Evolutionary conservation across 2,329 filamentous ascomycete genomes (phyloP), one percentile per base, ranked within the genome.

Genomic region (Xylariaceae sp.): DNA sequence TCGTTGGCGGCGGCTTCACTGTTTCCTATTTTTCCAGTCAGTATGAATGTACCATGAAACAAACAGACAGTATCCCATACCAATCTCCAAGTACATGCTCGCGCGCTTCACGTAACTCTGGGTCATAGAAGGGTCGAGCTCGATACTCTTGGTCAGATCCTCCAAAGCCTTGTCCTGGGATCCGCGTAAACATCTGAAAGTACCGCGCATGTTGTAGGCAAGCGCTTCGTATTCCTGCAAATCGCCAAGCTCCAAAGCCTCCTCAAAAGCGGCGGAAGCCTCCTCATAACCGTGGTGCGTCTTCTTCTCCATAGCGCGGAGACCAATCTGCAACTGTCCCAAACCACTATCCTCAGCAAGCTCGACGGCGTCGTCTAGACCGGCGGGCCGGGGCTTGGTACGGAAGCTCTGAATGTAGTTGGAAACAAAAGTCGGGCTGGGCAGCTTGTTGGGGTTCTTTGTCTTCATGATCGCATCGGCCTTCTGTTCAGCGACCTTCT

Each of bases 351-450:
- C 85, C 67, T 92, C 85, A 48, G 85, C 77, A 53, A 97, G 76
- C 66, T 96, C 90, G n/a, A 81, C 85, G 6, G 85, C 82, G 67
- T 95, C 90, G 61, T 93, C 92, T 55, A 99, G 80, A 10, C 91
- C 93, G 62, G 81, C 85, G 3, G 94, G 93, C 1, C 90, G 83
- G 52, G 86, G 81, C 78, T 89, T 90, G 60, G 87, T 81, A 62
- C 94, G 89, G 88, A 99, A 99, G 79, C 93, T 97, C 78, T 97
- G 93, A 37, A 99, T 88, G 76, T 99, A 99, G 81, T 99, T 99
- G 72, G 92, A 91, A 66, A 99, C 92, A 69, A 97, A 99, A 10
- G 92, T 97, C 35, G 94, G 89, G 76, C 92, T 97, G 17, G 94
- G 94, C 54, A 99, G 83, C 78, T 90, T 93, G 78, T 91, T 89